Base-by-base conservation (phyloP, 495 filamentous ascomycete species). In the Aspergillus nanangensis region DNA sequence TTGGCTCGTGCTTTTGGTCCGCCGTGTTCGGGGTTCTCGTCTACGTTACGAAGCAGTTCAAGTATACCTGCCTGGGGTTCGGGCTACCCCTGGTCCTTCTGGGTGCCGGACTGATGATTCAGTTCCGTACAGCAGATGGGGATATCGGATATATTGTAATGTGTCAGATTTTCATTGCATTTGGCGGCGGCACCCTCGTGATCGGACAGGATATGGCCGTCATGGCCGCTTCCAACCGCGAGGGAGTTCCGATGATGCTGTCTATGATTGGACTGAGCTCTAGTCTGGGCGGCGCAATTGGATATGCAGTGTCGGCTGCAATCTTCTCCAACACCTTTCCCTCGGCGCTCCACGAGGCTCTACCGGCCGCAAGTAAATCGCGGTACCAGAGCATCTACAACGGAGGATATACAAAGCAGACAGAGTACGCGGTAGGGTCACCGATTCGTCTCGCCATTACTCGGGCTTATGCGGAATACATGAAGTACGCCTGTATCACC, bases 151-250 rank as follows among this genome's bases (percentile, higher is more conserved):
- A 83, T 60, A 67, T 92, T 24, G 67, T 88, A 56, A 87, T 89
- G 81, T 84, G 78, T 56, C 84, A 90, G 61, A 84, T 90, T 57
- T 80, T 86, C 65, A 86, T 88, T 54, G 78, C 83, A 27, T 71
- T 88, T 40, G 67, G 70, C 8, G 82, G 81, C 15, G 77, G 78
- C 19, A 77, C 71, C 3, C 58, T 81, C 1, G 56, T 87, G 44
- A 82, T 88, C 57, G 70, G 65, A 40, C 75, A 82, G 51, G 77
- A 88, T 47, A 81, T 87, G 53, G 83, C 83, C 5, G 76, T 79
- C 60, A 83, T 87, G 81, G 79, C 83, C 1, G 81, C 77, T 1
- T 70, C 77, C 0, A 56, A 62, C 47, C 64, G 70, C 1, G 71
- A 86, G 43, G 67, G 83, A 47, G 70, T 89, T 25, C 83, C 86